These are phyloP conservation scores for Hericium alpestre DNA, from an alignment of 768 basidiomycete species.

Conservation along the genomic window DNA sequence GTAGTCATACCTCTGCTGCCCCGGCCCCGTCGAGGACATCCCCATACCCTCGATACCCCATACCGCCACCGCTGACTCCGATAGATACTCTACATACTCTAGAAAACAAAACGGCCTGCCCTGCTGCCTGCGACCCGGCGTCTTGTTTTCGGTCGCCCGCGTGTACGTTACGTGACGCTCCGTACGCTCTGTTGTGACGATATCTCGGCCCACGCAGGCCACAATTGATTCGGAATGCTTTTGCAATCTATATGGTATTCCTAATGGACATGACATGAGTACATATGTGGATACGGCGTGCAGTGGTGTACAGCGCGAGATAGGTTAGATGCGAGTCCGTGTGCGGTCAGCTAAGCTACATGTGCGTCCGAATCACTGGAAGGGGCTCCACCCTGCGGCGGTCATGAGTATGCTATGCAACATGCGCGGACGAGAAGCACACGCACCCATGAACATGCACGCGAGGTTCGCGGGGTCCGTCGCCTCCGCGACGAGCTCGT, in stretches of 20 bases:
- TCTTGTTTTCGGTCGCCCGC: too few species aligned
- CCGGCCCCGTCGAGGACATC: too few species aligned
- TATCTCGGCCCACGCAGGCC: too few species aligned
- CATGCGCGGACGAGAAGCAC: neutral
- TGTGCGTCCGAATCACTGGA: neutral
- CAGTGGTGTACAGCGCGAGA: neutral
- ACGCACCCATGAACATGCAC: slow-evolving; percentile 65
- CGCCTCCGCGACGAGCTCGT: slow-evolving; percentile 84
- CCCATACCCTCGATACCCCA: too few species aligned
- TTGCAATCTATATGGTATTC: slow-evolving; percentile 7
- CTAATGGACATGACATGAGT: slow-evolving; percentile 4
- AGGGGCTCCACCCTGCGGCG: slow-evolving; percentile 32
- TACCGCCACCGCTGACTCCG: too few species aligned
- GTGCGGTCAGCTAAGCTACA: too few species aligned
- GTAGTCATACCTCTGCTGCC: too few species aligned
- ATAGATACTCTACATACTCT: too few species aligned
- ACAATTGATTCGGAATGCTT: slow-evolving; percentile 1
- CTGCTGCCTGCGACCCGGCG: too few species aligned
- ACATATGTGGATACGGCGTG: neutral
- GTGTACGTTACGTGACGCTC: too few species aligned
- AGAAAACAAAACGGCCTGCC: too few species aligned
- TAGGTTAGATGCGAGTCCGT: neutral
- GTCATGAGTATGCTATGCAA: slow-evolving; percentile 1
- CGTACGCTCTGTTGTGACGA: too few species aligned
- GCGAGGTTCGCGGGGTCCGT: slow-evolving; percentile 68